These are phyloP conservation scores for Sclerotinia minor DNA, from an alignment of 2,329 filamentous ascomycete species.

Conservation along the genomic window DNA sequence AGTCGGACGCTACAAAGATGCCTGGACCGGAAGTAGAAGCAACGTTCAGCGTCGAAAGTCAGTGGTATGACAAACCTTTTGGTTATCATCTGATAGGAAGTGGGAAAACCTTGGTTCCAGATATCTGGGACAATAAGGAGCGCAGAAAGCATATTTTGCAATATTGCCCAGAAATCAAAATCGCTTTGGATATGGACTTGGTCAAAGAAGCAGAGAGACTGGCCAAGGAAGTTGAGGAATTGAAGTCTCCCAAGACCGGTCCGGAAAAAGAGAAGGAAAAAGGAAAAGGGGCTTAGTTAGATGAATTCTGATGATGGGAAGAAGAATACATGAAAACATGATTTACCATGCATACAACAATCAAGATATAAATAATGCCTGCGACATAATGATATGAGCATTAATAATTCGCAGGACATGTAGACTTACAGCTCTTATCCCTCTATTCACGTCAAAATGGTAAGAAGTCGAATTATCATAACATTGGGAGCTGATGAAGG, in stretches of 20 bases:
- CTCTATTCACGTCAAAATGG: neutral
- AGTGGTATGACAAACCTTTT: constrained; percentile 50
- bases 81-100: constrained; percentile 55
- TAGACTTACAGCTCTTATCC: too few relatives aligned
- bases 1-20: constrained; percentile 37
- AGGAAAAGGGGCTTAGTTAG: neutral
- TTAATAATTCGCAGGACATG: neutral
- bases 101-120: constrained; percentile 46
- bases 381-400: neutral
- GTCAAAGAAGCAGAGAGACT: constrained; percentile 11
- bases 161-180: constrained; percentile 58
- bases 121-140: constrained; percentile 50
- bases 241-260: constrained; percentile 1
- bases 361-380: neutral
- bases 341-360: neutral
- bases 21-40: constrained; percentile 41
- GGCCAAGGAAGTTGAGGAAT: constrained; percentile 5
- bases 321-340: neutral
- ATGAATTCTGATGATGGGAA: too few relatives aligned
- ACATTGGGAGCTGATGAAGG: neutral
- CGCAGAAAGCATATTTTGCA: constrained; percentile 51
- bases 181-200: constrained; percentile 53
- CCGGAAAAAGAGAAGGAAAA: neutral
- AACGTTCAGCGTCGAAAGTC: constrained; percentile 50
- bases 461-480: neutral